A percentile compares a stretch with the other conserved stretches of the same genome.
Conservation (phyloP, 805 yeast genomes). For the Candida sonorensis region DNA sequence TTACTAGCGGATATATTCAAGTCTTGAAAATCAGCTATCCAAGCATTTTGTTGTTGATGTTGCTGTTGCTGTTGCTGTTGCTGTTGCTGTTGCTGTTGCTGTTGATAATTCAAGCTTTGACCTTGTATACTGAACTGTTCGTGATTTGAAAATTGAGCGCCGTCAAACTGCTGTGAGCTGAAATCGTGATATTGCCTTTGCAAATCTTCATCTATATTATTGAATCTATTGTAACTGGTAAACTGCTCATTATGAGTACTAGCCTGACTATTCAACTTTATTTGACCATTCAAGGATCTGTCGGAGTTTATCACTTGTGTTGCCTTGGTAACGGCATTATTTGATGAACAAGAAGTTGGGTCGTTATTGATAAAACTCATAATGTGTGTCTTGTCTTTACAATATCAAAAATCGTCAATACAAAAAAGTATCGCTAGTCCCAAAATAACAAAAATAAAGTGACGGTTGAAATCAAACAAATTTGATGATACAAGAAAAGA, state of each 20-base stretch:
- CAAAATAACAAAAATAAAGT: no score
- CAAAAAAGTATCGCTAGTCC: no score
- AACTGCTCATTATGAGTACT: slow-evolving; percentile 1
- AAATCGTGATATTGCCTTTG: slow-evolving; percentile 39
- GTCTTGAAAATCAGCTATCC: slow-evolving; percentile 18
- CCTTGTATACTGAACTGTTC: no score
- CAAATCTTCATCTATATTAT: slow-evolving; percentile 26
- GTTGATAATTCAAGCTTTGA: slow-evolving; percentile 22
- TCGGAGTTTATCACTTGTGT: slow-evolving; percentile 35
- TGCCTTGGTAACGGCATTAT: slow-evolving; percentile 37
- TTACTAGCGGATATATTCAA: slow-evolving; percentile 7
- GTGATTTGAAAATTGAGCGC: no score
- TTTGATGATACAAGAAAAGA: no score
- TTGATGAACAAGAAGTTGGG: slow-evolving; percentile 37
- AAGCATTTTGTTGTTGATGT: slow-evolving; percentile 7
- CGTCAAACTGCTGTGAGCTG: no score
- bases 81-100: neutral
- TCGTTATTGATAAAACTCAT: slow-evolving; percentile 11
- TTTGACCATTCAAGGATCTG: slow-evolving; percentile 32
- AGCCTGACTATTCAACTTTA: slow-evolving; percentile 6
- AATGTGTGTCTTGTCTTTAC: no score
- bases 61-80: slow-evolving; percentile 1
- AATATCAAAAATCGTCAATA: no score
- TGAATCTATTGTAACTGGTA: slow-evolving; percentile 6
- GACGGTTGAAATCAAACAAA: no score